A percentile compares a stretch with the other conserved stretches of the same genome.
These are phyloP conservation scores for Aspergillus alliaceus DNA, from an alignment of 2,329 filamentous ascomycete genomes.

Conservation along the genomic window DNA sequence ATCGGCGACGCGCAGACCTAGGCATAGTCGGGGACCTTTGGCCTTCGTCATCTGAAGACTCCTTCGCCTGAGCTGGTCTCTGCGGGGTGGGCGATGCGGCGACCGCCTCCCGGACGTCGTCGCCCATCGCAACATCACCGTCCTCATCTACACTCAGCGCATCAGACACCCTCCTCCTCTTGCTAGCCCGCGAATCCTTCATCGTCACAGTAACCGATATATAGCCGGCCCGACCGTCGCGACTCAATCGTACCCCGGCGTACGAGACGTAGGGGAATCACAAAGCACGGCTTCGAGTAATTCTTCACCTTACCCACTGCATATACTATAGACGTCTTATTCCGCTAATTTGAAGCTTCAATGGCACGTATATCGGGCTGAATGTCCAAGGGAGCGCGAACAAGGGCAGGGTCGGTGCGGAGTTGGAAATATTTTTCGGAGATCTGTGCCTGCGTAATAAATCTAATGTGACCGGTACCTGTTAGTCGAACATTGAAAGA, in stretches of 20 bases:
- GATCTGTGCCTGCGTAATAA: not conserved
- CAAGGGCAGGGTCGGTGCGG: slow-evolving; percentile 4
- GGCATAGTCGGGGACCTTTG: slow-evolving; percentile 13
- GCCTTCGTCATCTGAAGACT: slow-evolving; percentile 11
- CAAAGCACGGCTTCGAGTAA: not conserved
- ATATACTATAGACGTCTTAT: not conserved
- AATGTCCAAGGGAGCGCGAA: not conserved
- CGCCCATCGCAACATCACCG: slow-evolving; percentile 32
- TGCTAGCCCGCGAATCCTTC: slow-evolving; percentile 35
- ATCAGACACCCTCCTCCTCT: slow-evolving; percentile 38
- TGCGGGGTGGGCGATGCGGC: slow-evolving; percentile 14
- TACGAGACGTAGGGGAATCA: not conserved
- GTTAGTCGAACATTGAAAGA: not conserved
- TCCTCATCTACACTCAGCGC: slow-evolving; percentile 25
- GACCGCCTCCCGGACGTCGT: slow-evolving; percentile 10
- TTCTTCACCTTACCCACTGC: not conserved
- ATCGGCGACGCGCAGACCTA: slow-evolving; percentile 26
- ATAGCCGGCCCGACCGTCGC: not conserved
- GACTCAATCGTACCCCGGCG: not conserved
- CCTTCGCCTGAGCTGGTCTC: slow-evolving; percentile 18
- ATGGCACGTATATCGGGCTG: not conserved
- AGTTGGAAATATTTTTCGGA: slow-evolving; percentile 6
- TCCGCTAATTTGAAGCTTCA: not conserved
- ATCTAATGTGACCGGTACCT: not conserved
- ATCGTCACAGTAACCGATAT: slow-evolving; percentile 18